Percentiles rank a stretch among this genome's conserved stretches.
phyloP scores from a whole-genome alignment of 2,329 filamentous ascomycete genomes.

The Penicillium sp. region DNA sequence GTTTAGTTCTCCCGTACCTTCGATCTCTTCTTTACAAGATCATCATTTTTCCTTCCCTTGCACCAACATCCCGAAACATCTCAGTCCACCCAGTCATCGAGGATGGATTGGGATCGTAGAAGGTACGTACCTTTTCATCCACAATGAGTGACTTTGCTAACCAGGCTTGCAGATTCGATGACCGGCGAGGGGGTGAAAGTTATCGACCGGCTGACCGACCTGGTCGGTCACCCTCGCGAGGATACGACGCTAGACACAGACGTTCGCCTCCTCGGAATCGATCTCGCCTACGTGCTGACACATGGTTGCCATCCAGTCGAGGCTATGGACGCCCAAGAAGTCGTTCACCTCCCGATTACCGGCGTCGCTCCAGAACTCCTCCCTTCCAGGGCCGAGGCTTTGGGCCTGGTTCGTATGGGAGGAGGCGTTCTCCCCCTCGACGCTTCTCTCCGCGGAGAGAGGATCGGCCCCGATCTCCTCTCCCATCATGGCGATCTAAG shows the following conservation, averaged over 20 bases:
- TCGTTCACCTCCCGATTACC: constrained; percentile 42
- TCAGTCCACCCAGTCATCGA: background rate
- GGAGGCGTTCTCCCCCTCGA: constrained; percentile 40
- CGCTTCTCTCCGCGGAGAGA: constrained; percentile 44
- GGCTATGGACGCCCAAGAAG: constrained; percentile 40
- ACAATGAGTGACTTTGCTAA: constrained; percentile 7
- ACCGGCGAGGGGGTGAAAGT: constrained; percentile 45
- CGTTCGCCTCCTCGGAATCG: constrained; percentile 40
- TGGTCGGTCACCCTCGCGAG: constrained; percentile 36
- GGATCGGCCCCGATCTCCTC: constrained; percentile 40
- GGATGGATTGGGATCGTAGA: constrained; percentile 46
- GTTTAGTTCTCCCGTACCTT: background rate
- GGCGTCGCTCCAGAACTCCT: constrained; percentile 45
- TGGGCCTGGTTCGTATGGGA: constrained; percentile 31
- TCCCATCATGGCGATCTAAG: constrained; percentile 38
- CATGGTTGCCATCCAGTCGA: constrained; percentile 41
- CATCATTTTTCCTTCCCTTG: background rate
- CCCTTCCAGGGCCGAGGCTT: constrained; percentile 38
- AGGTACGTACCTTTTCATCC: constrained; percentile 28
- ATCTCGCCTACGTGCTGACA: constrained; percentile 43
- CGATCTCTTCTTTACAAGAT: background rate
- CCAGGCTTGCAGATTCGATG: constrained; percentile 34
- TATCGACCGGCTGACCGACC: constrained; percentile 40
- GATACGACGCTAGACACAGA: constrained; percentile 33
- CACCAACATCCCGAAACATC: background rate